A percentile compares a stretch with the other conserved stretches of the same genome.
Evolutionary conservation across 2,329 filamentous ascomycete species (phyloP).

Genomic region (Neopestalotiopsis sp.): DNA sequence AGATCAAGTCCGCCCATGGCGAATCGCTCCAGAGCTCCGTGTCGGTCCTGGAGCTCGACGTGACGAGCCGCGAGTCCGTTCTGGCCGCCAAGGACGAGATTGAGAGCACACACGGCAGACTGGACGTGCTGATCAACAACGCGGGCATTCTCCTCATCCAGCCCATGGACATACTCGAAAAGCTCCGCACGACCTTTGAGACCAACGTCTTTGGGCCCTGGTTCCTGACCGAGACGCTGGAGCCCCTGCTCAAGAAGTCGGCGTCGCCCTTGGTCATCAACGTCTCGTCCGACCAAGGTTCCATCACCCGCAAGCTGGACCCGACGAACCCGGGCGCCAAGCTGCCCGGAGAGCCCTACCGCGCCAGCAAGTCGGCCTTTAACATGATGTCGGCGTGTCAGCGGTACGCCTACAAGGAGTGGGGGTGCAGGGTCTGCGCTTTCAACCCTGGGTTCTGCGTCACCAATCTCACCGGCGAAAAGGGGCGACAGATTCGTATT

Average conservation of each 20-base stretch:
- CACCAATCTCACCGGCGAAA: constrained; percentile 36
- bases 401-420: constrained; percentile 30
- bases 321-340: constrained; percentile 30
- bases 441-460: constrained; percentile 40
- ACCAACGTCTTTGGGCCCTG: constrained; percentile 42
- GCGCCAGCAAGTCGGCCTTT: constrained; percentile 46
- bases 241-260: constrained; percentile 36
- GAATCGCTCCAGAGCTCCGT: constrained; percentile 55
- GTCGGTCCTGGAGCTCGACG: constrained; percentile 44
- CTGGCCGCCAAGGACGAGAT: constrained; percentile 28
- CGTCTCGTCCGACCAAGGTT: constrained; percentile 42
- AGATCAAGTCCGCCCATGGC: constrained; percentile 45
- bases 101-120: constrained; percentile 27
- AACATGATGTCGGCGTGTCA: constrained; percentile 44
- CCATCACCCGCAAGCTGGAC: constrained; percentile 35
- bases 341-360: constrained; percentile 39
- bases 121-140: constrained; percentile 44
- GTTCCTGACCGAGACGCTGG: constrained; percentile 31
- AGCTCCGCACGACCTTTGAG: constrained; percentile 42
- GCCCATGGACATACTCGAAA: constrained; percentile 32
- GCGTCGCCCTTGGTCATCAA: constrained; percentile 42
- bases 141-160: constrained; percentile 33
- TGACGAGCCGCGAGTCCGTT: constrained; percentile 33
- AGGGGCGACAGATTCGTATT: constrained; percentile 30
- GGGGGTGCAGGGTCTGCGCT: constrained; percentile 37